Conservation (phyloP, 2,329 filamentous ascomycete genomes). For the Thermoascus crustaceus region DNA sequence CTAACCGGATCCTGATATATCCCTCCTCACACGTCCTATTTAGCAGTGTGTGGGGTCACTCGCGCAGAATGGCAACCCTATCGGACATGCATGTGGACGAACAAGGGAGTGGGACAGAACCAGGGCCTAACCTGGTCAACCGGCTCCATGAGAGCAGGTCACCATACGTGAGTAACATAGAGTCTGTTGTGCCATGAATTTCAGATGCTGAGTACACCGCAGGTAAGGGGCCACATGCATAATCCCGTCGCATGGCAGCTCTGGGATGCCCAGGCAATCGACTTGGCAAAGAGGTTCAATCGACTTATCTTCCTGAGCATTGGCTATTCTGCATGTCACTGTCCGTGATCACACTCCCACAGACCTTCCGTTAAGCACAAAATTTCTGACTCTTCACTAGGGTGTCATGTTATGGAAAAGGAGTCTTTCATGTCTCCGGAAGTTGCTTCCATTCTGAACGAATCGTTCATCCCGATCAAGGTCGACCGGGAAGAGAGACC, state of each 20-base stretch:
- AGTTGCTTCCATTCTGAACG: slow-evolving; percentile 74
- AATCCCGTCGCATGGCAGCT: slow-evolving; percentile 90
- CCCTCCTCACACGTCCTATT: too few species aligned
- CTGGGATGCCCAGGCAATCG: slow-evolving; percentile 68
- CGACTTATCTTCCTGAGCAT: slow-evolving; percentile 89
- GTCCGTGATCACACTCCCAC: slow-evolving; percentile 44
- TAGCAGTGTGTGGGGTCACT: too few species aligned
- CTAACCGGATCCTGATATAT: too few species aligned
- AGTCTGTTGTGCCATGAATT: slow-evolving; percentile 1
- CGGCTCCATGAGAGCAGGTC: slow-evolving; percentile 54
- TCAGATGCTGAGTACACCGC: slow-evolving; percentile 5
- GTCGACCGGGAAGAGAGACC: slow-evolving; percentile 90
- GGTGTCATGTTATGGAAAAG: slow-evolving; percentile 82
- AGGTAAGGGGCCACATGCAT: slow-evolving; percentile 64
- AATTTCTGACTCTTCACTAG: slow-evolving; percentile 32
- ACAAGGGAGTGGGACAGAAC: slow-evolving; percentile 16
- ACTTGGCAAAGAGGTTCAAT: slow-evolving; percentile 70
- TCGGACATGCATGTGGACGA: slow-evolving; percentile 21
- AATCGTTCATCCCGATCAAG: slow-evolving; percentile 81
- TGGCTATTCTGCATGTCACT: slow-evolving; percentile 91
- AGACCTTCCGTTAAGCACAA: neutral
- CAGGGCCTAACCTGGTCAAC: slow-evolving; percentile 41
- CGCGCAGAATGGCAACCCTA: slow-evolving; percentile 21
- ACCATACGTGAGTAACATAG: slow-evolving; percentile 50
- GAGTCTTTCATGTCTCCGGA: slow-evolving; percentile 83